Base-by-base conservation (phyloP, 805 yeast genomes). In the Yamadazyma phyllophila region DNA sequence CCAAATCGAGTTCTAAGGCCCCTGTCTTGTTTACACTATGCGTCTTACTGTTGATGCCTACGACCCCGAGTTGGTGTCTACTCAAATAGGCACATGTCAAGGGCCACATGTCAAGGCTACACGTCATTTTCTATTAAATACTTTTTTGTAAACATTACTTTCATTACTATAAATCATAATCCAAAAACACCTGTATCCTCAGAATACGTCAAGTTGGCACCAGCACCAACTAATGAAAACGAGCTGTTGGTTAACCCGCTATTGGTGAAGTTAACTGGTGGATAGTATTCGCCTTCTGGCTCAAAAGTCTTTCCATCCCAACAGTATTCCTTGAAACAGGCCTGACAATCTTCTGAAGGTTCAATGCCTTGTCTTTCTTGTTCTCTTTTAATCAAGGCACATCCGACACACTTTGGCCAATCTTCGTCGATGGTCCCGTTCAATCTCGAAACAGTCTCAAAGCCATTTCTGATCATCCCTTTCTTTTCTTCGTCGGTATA, bases 301-400 rank as follows among this genome's bases (percentile, higher is more conserved):
- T 46, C 47, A 13, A 44, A 45, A 29, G 45, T 31, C 4, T 52
- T 48, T 9, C 74, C 74, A 42, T 69, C 69, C 75, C 75, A 71
- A 47, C 75, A 69, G 54, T 70, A 70, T 11, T 53, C 55, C 12
- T 54, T 29, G 51, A 69, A 69, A 38, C 75, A 69, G 46, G 61
- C 44, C 48, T 68, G 53, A 47, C 75, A 69, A 39, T 67, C 70
- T 15, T 61, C 64, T 2, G 63, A 47, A 44, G 63, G 74, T 37
- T 62, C 63, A 11, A 63, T 56, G 6, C 66, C 70, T 45, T 60
- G 61, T 53, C 75, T 58, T 49, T 69, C 74, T 52, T 69, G 67
- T 44, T 66, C 71, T 49, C 75, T 58, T 40, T 67, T 57, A 32
- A 69, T 65, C 17, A 69, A 54, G 12, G 75, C 75, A 55, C 75